phyloP scores from a whole-genome alignment of 306 rosid species.

The Vigna mungo region DNA sequence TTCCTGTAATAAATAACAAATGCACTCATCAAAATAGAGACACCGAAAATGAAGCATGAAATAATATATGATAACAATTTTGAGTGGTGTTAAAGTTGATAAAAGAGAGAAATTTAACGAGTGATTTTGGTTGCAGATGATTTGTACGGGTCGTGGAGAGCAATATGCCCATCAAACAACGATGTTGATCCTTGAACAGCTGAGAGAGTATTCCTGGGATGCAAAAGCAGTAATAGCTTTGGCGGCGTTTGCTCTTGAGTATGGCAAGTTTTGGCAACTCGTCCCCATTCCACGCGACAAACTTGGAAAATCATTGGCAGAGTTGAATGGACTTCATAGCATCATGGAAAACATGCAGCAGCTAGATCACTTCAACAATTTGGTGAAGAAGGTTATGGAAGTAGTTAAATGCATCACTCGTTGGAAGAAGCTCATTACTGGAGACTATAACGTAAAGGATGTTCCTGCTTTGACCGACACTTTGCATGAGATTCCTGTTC shows the following conservation, averaged over 20 bases:
- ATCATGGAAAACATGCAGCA: conserved; percentile 4
- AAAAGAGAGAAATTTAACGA: not conserved
- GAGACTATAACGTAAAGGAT: conserved; percentile 18
- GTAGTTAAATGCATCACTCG: conserved; percentile 55
- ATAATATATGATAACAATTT: not conserved
- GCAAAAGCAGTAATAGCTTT: conserved; percentile 60
- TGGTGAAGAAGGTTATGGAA: conserved; percentile 39
- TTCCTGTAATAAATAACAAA: not conserved
- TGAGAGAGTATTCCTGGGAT: conserved; percentile 61
- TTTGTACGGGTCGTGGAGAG: conserved; percentile 33
- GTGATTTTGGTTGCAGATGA: conserved; percentile 32
- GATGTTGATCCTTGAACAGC: conserved; percentile 42
- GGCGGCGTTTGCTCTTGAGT: conserved; percentile 39
- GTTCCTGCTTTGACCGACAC: conserved; percentile 44
- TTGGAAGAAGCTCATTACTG: conserved; percentile 46
- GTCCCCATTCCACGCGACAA: conserved; percentile 26
- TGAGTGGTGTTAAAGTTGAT: too few relatives aligned
- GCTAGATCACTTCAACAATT: not conserved
- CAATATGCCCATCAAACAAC: conserved; percentile 43
- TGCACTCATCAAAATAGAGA: not conserved
- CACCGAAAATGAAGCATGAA: not conserved
- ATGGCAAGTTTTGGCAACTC: conserved; percentile 41
- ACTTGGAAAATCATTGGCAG: conserved; percentile 44
- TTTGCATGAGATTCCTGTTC: conserved; percentile 43
- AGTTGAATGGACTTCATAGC: conserved; percentile 22